phyloP scores from a whole-genome alignment of 768 basidiomycete species.

The Pleurotus eryngii region DNA sequence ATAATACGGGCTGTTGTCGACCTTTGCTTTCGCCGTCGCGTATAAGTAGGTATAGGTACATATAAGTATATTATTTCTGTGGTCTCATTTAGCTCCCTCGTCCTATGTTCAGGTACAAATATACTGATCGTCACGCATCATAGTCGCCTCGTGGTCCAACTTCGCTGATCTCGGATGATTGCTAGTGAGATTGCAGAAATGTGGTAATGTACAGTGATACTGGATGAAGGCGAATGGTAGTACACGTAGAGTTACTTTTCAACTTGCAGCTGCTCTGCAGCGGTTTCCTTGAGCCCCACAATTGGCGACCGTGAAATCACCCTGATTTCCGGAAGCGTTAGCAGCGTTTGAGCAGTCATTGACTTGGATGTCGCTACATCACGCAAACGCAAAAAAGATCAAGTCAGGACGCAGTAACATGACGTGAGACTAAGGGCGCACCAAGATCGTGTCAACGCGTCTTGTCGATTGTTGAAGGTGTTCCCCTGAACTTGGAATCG shows the following conservation, averaged over 20 bases:
- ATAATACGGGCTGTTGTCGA: too few species aligned
- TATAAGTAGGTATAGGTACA: too few species aligned
- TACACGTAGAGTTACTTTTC: too few species aligned
- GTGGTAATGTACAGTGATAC: too few species aligned
- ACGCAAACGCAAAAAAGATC: background rate
- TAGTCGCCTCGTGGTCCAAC: too few species aligned
- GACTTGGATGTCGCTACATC: constrained; percentile 47
- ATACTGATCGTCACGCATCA: too few species aligned
- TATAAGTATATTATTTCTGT: too few species aligned
- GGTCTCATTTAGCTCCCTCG: too few species aligned
- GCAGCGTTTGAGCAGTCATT: constrained; percentile 59
- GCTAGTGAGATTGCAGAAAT: too few species aligned
- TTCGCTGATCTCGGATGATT: too few species aligned
- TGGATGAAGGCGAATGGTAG: too few species aligned
- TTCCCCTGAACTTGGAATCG: constrained; percentile 50
- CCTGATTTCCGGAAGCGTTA: constrained; percentile 46
- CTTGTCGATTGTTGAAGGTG: constrained; percentile 42
- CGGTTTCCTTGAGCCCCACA: constrained; percentile 43
- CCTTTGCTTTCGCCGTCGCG: background rate
- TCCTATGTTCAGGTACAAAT: too few species aligned
- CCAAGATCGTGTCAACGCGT: constrained; percentile 49
- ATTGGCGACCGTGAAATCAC: constrained; percentile 41
- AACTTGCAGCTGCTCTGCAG: constrained; percentile 30
- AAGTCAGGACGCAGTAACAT: background rate
- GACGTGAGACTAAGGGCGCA: constrained; percentile 14